phyloP scores from a whole-genome alignment of 768 basidiomycete species.

The Calvatia gigantea region DNA sequence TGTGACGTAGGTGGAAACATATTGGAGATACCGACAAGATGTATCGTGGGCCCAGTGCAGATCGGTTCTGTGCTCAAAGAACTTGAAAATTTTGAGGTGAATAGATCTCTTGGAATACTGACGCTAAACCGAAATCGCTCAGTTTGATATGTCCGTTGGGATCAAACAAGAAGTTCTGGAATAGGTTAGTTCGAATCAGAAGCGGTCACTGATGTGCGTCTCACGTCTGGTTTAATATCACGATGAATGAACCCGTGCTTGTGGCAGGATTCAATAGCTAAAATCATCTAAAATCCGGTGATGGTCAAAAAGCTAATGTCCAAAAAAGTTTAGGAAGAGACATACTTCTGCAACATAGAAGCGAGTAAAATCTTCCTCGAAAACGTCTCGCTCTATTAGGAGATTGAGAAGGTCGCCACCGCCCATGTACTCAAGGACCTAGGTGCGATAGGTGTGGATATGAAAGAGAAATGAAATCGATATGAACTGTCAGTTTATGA shows the following conservation, averaged over 20 bases:
- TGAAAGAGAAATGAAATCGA: constrained; percentile 48
- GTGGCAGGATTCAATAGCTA: constrained; percentile 91
- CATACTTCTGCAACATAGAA: constrained; percentile 93
- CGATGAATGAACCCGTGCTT: constrained; percentile 96
- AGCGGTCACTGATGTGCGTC: constrained; percentile 22
- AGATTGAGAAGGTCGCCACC: constrained; percentile 96
- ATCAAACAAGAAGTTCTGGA: constrained; percentile 92
- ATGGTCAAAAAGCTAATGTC: constrained; percentile 14
- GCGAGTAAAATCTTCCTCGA: constrained; percentile 86
- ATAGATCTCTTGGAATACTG: constrained; percentile 36
- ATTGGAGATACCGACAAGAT: constrained; percentile 50
- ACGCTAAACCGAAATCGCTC: constrained; percentile 95
- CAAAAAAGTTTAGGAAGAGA: constrained; percentile 13
- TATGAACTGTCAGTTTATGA: constrained; percentile 39
- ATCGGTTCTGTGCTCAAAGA: constrained; percentile 59
- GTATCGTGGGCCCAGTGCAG: constrained; percentile 98
- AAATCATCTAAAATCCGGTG: constrained; percentile 66
- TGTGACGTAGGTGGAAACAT: constrained; percentile 14
- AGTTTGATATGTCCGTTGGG: constrained; percentile 91
- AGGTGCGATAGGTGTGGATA: constrained; percentile 25
- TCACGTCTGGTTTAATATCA: constrained; percentile 93
- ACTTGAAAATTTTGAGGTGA: constrained; percentile 14
- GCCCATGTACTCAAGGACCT: constrained; percentile 95
- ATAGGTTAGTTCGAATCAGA: constrained; percentile 17
- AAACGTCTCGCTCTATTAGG: constrained; percentile 87